Conservation (phyloP, 257 asterid genomes). For the Solanum clarkiae region DNA sequence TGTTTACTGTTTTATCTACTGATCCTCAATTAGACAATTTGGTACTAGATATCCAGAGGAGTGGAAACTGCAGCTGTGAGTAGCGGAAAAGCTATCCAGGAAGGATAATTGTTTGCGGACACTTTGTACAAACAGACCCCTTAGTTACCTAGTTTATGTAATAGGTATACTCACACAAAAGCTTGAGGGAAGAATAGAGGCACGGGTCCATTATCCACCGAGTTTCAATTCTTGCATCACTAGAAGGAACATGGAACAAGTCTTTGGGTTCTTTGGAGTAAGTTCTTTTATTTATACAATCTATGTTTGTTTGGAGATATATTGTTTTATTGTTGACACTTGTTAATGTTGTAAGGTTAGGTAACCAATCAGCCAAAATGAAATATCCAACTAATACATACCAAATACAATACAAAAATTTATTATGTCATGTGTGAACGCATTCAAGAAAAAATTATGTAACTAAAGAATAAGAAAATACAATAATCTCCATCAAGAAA, state of each 20-base stretch:
- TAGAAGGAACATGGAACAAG: background rate
- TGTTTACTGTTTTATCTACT: constrained; percentile 46
- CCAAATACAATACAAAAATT: background rate
- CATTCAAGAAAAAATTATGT: background rate
- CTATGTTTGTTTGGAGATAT: background rate
- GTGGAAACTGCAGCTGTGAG: background rate
- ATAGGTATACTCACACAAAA: too few relatives aligned
- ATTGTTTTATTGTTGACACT: background rate
- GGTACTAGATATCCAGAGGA: background rate
- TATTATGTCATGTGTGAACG: background rate
- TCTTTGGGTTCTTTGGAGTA: background rate
- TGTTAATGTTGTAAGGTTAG: background rate
- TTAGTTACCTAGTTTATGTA: too few relatives aligned
- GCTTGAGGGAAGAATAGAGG: too few relatives aligned
- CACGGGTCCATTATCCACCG: too few relatives aligned
- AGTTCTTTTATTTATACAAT: background rate
- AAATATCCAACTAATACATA: background rate
- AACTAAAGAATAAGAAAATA: background rate
- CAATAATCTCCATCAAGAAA: background rate
- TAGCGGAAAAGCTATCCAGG: background rate
- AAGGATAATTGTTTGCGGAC: background rate
- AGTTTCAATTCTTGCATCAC: background rate
- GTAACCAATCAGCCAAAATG: background rate
- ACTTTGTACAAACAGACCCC: too few relatives aligned
- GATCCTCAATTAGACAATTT: constrained; percentile 12